A percentile compares a stretch with the other conserved stretches of the same genome.
These are phyloP conservation scores for Xylariaceae sp. DNA, from an alignment of 2,329 filamentous ascomycete genomes.

Conservation along the genomic window DNA sequence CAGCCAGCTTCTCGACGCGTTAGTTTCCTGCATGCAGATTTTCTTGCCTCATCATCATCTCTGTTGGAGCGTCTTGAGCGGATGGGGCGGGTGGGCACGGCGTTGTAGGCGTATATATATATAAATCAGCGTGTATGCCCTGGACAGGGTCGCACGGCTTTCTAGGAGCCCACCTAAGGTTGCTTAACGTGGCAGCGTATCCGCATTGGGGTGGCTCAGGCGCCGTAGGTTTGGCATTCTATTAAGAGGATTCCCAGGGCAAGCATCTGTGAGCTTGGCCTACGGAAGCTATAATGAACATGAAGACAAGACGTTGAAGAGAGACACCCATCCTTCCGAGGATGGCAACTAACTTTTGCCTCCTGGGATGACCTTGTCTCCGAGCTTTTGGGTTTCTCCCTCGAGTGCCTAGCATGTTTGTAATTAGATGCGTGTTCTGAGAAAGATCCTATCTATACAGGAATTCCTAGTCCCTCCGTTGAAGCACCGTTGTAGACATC, in stretches of 20 bases:
- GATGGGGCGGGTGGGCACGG: slow-evolving; percentile 39
- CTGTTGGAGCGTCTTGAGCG: slow-evolving; percentile 31
- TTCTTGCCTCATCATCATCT: slow-evolving; percentile 31
- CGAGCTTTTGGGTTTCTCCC: slow-evolving; percentile 7
- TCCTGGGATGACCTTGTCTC: slow-evolving; percentile 5
- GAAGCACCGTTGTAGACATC: slow-evolving; percentile 11
- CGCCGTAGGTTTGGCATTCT: slow-evolving; percentile 25
- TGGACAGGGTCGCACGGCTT: slow-evolving; percentile 21
- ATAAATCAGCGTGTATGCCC: slow-evolving; percentile 32
- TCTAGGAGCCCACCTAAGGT: slow-evolving; percentile 22
- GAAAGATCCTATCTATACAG: slow-evolving; percentile 31
- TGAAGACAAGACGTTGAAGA: slow-evolving; percentile 9
- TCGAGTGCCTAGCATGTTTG: slow-evolving; percentile 21
- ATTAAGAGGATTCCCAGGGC: slow-evolving; percentile 13
- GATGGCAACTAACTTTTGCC: slow-evolving; percentile 10
- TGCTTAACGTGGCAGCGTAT: slow-evolving; percentile 31
- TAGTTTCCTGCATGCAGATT: slow-evolving; percentile 18
- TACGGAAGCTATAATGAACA: slow-evolving; percentile 13
- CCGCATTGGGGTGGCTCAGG: slow-evolving; percentile 28
- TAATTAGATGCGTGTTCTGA: slow-evolving; percentile 30
- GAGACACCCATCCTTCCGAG: not conserved
- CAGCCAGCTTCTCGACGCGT: not conserved
- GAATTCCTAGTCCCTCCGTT: slow-evolving; percentile 14
- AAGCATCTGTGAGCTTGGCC: slow-evolving; percentile 15
- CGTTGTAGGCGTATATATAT: slow-evolving; percentile 41